Conservation (phyloP, 2,329 filamentous ascomycete species). For the Colletotrichum viniferum region DNA sequence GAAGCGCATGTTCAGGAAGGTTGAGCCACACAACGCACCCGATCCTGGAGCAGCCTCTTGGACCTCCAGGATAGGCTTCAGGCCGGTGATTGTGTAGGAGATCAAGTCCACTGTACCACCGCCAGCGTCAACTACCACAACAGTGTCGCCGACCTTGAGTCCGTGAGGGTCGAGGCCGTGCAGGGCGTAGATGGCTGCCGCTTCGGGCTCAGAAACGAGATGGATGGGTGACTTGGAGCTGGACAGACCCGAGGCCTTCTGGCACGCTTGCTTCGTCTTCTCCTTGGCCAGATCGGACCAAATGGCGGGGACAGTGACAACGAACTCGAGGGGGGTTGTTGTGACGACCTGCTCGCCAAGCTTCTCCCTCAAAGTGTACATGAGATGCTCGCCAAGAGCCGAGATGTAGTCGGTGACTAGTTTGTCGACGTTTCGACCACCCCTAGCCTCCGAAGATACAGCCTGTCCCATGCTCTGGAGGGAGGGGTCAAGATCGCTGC, state of each 20-base stretch:
- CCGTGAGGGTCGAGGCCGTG: constrained; percentile 45
- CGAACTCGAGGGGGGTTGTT: constrained; percentile 53
- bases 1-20: constrained; percentile 54
- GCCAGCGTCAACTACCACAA: constrained; percentile 59
- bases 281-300: constrained; percentile 61
- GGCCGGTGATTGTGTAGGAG: constrained; percentile 50
- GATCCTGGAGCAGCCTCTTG: constrained; percentile 53
- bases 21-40: constrained; percentile 54
- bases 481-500: constrained; percentile 40
- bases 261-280: constrained; percentile 50
- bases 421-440: constrained; percentile 39
- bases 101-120: constrained; percentile 61
- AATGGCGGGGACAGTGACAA: constrained; percentile 63
- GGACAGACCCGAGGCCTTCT: constrained; percentile 37
- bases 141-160: constrained; percentile 48
- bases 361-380: constrained; percentile 45
- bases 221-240: constrained; percentile 38
- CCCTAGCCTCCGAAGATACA: constrained; percentile 29
- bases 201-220: constrained; percentile 57
- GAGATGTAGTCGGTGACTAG: constrained; percentile 54
- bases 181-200: constrained; percentile 54
- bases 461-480: constrained; percentile 35
- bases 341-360: constrained; percentile 46
- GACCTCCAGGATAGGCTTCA: constrained; percentile 50
- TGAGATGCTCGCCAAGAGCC: constrained; percentile 52